These are phyloP conservation scores for Leccinum pallidistipes DNA, from an alignment of 1,284 basidiomycete genomes.

Conservation along the genomic window DNA sequence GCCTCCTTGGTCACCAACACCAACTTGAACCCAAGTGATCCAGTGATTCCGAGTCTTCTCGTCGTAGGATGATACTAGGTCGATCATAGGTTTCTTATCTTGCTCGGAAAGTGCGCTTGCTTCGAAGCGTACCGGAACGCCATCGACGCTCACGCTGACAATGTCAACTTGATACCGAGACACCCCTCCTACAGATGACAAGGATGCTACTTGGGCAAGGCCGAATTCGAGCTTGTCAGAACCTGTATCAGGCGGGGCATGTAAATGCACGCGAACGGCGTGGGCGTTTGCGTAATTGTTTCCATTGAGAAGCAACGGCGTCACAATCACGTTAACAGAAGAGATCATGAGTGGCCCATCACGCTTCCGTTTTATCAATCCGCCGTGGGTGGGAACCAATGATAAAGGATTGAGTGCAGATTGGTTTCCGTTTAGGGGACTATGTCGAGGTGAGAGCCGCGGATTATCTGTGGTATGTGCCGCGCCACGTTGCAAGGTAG, in stretches of 20 bases:
- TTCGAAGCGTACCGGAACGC: slow-evolving; percentile 62
- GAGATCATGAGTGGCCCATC: slow-evolving; percentile 65
- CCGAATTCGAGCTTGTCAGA: slow-evolving; percentile 78
- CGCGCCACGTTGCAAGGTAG: slow-evolving; percentile 28
- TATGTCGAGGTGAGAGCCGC: slow-evolving; percentile 34
- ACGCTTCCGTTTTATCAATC: slow-evolving; percentile 38
- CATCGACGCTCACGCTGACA: slow-evolving; percentile 59
- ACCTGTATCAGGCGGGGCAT: slow-evolving; percentile 54
- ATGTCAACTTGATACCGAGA: slow-evolving; percentile 51
- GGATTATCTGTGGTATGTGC: slow-evolving; percentile 25
- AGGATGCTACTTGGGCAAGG: slow-evolving; percentile 46
- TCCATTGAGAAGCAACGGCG: slow-evolving; percentile 44
- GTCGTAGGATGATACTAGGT: slow-evolving; percentile 46
- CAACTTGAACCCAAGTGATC: slow-evolving; percentile 64
- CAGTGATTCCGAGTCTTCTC: slow-evolving; percentile 52
- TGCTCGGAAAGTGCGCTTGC: slow-evolving; percentile 42
- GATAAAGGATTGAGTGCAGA: slow-evolving; percentile 17
- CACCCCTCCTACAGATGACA: slow-evolving; percentile 11
- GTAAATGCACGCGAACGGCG: slow-evolving; percentile 56
- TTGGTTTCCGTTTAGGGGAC: slow-evolving; percentile 30
- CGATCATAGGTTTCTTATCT: slow-evolving; percentile 36
- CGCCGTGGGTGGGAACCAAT: slow-evolving; percentile 24
- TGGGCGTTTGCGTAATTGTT: slow-evolving; percentile 45
- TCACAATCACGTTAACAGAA: slow-evolving; percentile 53
- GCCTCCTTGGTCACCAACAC: slow-evolving; percentile 50